Conservation (phyloP, 192 early-diverging fungal genomes). For the Umbelopsis vinacea region DNA sequence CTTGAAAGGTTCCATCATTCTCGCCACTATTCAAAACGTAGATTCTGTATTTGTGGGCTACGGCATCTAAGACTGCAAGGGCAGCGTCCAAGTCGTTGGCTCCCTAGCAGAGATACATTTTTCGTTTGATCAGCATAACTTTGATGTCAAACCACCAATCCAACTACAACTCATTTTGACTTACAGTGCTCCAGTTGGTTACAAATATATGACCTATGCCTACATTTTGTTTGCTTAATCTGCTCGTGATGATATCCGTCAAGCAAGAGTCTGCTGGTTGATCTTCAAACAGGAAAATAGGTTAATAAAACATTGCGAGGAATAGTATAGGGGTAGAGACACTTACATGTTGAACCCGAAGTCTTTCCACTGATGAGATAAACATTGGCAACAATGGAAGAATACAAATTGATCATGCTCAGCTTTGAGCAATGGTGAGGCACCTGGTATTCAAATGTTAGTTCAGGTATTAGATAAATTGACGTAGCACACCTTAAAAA, state of each 20-base stretch:
- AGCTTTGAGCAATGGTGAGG: conserved; percentile 4
- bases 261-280: conserved; percentile 3
- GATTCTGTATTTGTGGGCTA: neutral
- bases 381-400: neutral
- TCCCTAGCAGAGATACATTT: neutral
- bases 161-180: neutral
- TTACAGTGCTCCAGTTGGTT: neutral
- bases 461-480: neutral
- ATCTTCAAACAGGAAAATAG: neutral
- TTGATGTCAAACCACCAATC: neutral
- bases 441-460: neutral
- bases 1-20: neutral
- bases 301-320: no score
- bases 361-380: conserved; percentile 9
- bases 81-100: neutral
- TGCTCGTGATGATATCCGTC: neutral
- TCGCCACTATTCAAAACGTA: neutral
- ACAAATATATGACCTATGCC: neutral
- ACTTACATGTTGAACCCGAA: neutral
- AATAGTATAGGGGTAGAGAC: neutral
- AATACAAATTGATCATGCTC: neutral
- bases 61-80: neutral
- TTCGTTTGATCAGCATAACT: neutral
- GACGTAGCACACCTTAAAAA: neutral
- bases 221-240: neutral